These are phyloP conservation scores for Cystobasidium sp. DNA, from an alignment of 1,284 basidiomycete species.

Conservation along the genomic window DNA sequence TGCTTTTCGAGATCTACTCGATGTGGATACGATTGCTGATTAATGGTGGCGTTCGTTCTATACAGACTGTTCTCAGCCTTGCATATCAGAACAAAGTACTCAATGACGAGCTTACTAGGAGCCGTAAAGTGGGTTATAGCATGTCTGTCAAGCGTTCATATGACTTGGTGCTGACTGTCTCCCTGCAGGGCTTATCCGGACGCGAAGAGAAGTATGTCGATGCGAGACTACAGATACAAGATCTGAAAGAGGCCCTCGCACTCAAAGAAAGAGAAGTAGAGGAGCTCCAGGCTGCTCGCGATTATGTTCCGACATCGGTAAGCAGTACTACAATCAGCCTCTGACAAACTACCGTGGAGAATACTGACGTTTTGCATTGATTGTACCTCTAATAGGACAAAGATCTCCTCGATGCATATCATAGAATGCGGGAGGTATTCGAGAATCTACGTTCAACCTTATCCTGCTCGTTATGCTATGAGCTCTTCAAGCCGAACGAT, in stretches of 20 bases:
- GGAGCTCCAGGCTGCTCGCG: constrained; percentile 29
- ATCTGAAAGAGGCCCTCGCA: constrained; percentile 32
- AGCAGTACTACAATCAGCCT: constrained; percentile 1
- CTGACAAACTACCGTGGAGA: not conserved
- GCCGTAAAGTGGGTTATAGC: constrained; percentile 8
- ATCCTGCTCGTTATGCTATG: constrained; percentile 39
- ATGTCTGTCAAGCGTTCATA: not conserved
- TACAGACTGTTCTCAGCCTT: constrained; percentile 40
- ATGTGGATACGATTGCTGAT: not conserved
- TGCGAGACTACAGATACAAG: constrained; percentile 26
- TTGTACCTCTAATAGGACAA: constrained; percentile 16
- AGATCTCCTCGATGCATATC: constrained; percentile 20
- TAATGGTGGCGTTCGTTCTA: constrained; percentile 6
- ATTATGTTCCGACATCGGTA: constrained; percentile 29
- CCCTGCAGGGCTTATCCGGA: constrained; percentile 15
- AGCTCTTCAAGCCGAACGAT: constrained; percentile 22
- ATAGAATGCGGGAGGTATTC: constrained; percentile 40
- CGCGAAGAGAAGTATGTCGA: constrained; percentile 36
- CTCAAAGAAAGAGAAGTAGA: constrained; percentile 35
- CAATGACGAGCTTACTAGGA: constrained; percentile 26
- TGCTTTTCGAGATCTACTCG: not conserved
- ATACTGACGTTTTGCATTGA: not conserved
- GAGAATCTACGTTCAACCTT: constrained; percentile 25
- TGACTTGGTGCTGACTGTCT: not conserved
- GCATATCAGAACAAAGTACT: constrained; percentile 42